Evolutionary conservation across 2,329 filamentous ascomycete species (phyloP).

Genomic region (Paecilomyces dactylethromorphus): DNA sequence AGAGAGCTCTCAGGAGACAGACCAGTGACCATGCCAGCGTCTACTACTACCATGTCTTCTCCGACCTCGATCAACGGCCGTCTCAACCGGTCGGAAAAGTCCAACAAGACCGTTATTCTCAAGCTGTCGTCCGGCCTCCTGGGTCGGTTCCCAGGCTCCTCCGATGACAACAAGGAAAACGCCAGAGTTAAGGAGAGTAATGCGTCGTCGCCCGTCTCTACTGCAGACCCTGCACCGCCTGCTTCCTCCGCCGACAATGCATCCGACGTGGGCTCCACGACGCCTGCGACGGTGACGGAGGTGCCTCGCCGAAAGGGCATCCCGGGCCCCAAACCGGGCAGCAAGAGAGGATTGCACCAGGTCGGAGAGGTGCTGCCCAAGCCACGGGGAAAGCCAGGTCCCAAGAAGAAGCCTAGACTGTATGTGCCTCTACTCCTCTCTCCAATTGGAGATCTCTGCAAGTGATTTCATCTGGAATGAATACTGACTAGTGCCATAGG

Average conservation of each 20-base stretch:
- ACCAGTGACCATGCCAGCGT: constrained; percentile 14
- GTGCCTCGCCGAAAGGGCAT: constrained; percentile 69
- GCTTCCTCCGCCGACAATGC: constrained; percentile 35
- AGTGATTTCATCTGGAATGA: background rate
- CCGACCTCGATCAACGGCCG: constrained; percentile 26
- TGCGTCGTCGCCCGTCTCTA: constrained; percentile 30
- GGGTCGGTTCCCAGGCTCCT: constrained; percentile 24
- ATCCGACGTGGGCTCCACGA: constrained; percentile 33
- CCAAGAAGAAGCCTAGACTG: constrained; percentile 94
- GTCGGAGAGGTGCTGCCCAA: constrained; percentile 59
- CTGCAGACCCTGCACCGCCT: constrained; percentile 26
- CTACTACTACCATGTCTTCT: constrained; percentile 17
- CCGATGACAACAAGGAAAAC: constrained; percentile 14
- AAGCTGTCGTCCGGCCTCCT: constrained; percentile 31
- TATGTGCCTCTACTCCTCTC: constrained; percentile 48
- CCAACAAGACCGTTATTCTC: constrained; percentile 29
- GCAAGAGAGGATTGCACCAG: constrained; percentile 51
- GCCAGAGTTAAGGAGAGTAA: constrained; percentile 20
- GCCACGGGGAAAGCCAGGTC: constrained; percentile 78
- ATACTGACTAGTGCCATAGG: constrained; percentile 24
- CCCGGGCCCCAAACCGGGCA: constrained; percentile 61
- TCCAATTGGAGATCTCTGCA: background rate
- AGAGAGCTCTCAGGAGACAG: background rate
- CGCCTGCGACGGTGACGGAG: constrained; percentile 30
- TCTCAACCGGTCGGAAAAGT: constrained; percentile 17